phyloP scores from a whole-genome alignment of 768 basidiomycete species.

The Leucocoprinus leucothites region DNA sequence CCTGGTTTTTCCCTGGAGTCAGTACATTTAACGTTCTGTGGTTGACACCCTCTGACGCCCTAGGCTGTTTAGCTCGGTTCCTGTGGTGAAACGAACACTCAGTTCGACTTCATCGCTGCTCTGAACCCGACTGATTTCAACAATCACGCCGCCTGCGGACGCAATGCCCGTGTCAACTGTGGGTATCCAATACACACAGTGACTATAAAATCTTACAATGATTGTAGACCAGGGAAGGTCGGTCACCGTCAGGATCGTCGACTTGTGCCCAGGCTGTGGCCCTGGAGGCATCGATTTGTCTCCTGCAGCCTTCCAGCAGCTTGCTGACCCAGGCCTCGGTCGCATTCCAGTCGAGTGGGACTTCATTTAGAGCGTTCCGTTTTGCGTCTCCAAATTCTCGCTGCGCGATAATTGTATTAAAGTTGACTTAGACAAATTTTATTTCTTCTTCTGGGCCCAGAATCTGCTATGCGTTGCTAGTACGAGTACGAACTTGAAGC shows the following conservation, averaged over 20 bases:
- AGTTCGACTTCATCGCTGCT: background rate
- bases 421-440: background rate
- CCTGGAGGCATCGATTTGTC: constrained; percentile 25
- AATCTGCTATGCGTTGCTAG: too few relatives aligned
- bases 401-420: background rate
- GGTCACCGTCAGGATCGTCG: constrained; percentile 21
- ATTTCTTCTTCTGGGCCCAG: too few relatives aligned
- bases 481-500: too few relatives aligned
- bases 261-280: constrained; percentile 27
- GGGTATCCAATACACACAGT: background rate
- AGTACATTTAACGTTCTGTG: background rate
- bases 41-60: background rate
- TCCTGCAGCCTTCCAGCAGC: constrained; percentile 22
- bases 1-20: background rate
- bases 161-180: constrained; percentile 18
- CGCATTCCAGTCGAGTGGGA: constrained; percentile 25
- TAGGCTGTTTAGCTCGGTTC: background rate
- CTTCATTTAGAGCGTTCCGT: constrained; percentile 14
- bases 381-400: too few relatives aligned
- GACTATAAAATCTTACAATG: background rate
- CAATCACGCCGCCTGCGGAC: background rate
- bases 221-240: constrained; percentile 23
- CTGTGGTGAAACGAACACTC: background rate
- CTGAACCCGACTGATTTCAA: background rate
- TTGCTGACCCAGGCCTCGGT: constrained; percentile 23